These are phyloP conservation scores for Daedaleopsis nitida DNA, from an alignment of 768 basidiomycete species.

Conservation along the genomic window DNA sequence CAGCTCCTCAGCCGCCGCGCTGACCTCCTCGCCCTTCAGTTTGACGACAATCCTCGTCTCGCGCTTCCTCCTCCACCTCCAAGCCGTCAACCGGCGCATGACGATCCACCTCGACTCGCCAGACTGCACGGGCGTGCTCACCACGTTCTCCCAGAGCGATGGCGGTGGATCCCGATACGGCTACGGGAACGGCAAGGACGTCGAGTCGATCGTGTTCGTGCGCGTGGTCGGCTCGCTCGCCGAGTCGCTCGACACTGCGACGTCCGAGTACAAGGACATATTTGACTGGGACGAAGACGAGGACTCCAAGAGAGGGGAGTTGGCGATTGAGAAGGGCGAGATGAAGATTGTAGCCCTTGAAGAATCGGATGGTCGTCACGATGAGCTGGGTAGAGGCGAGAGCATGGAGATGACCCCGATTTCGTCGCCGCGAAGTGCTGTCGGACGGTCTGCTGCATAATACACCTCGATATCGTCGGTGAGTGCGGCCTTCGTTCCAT, in stretches of 20 bases:
- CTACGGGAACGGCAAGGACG: no score
- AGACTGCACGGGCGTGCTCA: not conserved
- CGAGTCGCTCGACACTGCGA: not conserved
- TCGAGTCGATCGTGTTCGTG: not conserved
- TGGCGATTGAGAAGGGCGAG: no score
- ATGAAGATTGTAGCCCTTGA: no score
- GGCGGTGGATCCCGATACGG: no score
- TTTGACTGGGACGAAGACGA: not conserved
- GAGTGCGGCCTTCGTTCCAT: not conserved
- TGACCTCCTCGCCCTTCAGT: not conserved
- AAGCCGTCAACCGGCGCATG: not conserved
- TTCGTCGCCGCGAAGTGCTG: not conserved
- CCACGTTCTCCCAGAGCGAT: not conserved
- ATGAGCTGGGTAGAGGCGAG: not conserved
- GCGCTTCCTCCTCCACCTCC: slow-evolving; percentile 5
- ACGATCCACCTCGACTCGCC: not conserved
- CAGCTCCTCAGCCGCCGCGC: not conserved
- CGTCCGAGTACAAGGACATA: not conserved
- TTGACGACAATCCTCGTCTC: slow-evolving; percentile 1
- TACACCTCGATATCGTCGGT: not conserved
- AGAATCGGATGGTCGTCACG: no score
- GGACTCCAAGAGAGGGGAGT: no score
- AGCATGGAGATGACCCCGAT: not conserved
- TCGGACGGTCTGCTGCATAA: not conserved
- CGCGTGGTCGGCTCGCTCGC: not conserved